phyloP scores from a whole-genome alignment of 2,329 filamentous ascomycete genomes.

The Fusarium palustre region DNA sequence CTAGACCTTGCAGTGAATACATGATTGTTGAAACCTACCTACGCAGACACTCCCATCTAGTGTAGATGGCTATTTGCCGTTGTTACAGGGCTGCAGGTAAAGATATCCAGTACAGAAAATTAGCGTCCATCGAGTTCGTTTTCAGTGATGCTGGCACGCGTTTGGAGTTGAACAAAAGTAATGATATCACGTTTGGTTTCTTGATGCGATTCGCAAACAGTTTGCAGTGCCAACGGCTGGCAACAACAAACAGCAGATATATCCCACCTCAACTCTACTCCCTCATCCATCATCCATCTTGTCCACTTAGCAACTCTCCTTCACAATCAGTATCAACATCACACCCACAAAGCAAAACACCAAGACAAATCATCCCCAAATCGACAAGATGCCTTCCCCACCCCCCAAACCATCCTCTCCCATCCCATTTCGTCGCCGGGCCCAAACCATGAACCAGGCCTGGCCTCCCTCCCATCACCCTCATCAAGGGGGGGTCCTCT shows the following conservation, averaged over 20 bases:
- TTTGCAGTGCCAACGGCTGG: not conserved
- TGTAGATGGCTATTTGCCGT: too few relatives aligned
- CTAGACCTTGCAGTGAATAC: too few relatives aligned
- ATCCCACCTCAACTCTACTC: not conserved
- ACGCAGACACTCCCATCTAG: too few relatives aligned
- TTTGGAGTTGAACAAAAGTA: not conserved
- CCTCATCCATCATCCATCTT: too few relatives aligned
- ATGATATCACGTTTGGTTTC: not conserved
- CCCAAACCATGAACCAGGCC: not conserved
- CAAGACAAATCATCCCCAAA: not conserved
- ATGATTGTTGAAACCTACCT: too few relatives aligned
- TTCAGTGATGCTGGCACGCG: not conserved
- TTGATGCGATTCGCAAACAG: not conserved
- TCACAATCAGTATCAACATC: not conserved
- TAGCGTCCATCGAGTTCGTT: not conserved
- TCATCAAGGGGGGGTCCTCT: not conserved
- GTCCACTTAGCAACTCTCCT: too few relatives aligned
- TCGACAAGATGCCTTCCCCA: not conserved
- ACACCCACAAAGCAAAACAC: too few relatives aligned
- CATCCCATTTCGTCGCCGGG: slow-evolving; percentile 3
- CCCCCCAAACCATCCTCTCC: not conserved
- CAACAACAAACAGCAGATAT: not conserved
- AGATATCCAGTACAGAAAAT: not conserved
- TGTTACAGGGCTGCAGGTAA: not conserved
- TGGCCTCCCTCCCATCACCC: not conserved